Evolutionary conservation across 331 rosid species (phyloP), one percentile per base, ranked within the genome.

Genomic region (Stylosanthes scabra): DNA sequence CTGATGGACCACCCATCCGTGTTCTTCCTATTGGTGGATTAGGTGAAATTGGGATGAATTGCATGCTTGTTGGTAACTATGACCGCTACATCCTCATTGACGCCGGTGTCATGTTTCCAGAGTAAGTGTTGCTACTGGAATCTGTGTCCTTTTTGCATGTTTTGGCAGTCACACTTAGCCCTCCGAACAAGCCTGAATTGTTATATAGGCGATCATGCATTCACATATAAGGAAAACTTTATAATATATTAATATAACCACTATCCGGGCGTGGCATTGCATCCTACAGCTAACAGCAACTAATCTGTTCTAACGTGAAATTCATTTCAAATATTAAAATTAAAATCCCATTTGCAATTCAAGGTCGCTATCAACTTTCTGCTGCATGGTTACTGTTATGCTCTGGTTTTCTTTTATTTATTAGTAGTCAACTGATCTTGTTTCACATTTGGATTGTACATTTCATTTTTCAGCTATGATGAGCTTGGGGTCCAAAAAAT

Each of bases 401-500:
- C 46, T 74, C 44, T 37, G 50, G 41, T 74, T 66, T 75, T 9
- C 27, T 67, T 71, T 72, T 39, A 67, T 56, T 55, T 57, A 12
- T 49, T 47, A 65, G 40, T 70, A 65, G 40, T 70, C 45, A 47
- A 58, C 61, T 83, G 72, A 74, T 46, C 62, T 58, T 76, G 45
- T 29, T 68, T 74, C 28, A 71, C 52, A 3, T 72, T 25, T 27
- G 54, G 64, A 47, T 45, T 28, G 16, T 61, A 63, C 78, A 25
- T 86, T 91, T 72, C 96, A 94, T 77, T 15, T 86, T 91, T 72
- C 96, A 94, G 97, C 91, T 78, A 80, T 46, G 99, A 94, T 70
- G 99, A 94, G 70, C 99, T 94, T 75, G 99, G 99, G 55, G 90
- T 94, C 70, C 99, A 94, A 77, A 91, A 94, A 87, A 92, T 94